These are phyloP conservation scores for Pyrenochaeta sp. DNA, from an alignment of 2,329 filamentous ascomycete species.

Conservation along the genomic window DNA sequence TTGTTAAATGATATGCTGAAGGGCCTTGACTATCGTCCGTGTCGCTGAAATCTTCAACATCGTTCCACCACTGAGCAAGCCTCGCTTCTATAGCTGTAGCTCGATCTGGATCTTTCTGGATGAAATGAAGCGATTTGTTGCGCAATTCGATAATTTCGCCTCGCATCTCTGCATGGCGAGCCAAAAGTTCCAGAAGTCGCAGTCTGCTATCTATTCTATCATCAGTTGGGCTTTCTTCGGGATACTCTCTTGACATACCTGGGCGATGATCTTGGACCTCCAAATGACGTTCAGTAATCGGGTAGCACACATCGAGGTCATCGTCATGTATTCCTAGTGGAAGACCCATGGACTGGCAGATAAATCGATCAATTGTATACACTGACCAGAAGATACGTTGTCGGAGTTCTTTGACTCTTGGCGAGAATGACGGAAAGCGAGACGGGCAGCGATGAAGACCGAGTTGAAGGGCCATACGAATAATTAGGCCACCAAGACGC, in stretches of 20 bases:
- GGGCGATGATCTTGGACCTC: slow-evolving; percentile 9
- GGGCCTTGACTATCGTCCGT: slow-evolving; percentile 33
- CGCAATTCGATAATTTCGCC: slow-evolving; percentile 63
- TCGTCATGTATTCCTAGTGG: slow-evolving; percentile 65
- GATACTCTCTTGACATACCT: slow-evolving; percentile 10
- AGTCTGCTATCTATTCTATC: slow-evolving; percentile 16
- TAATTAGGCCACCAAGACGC: slow-evolving; percentile 63
- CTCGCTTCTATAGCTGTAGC: slow-evolving; percentile 59
- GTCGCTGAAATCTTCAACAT: slow-evolving; percentile 60
- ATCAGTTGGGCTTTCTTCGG: neutral
- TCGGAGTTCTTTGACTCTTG: slow-evolving; percentile 58
- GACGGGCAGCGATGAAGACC: slow-evolving; percentile 67
- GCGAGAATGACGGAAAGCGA: slow-evolving; percentile 61
- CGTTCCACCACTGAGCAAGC: slow-evolving; percentile 62
- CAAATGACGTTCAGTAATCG: slow-evolving; percentile 57
- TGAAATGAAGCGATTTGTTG: slow-evolving; percentile 60
- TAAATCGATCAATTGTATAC: slow-evolving; percentile 63
- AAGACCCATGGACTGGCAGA: slow-evolving; percentile 65
- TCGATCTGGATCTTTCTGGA: slow-evolving; percentile 54
- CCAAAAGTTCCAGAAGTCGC: slow-evolving; percentile 43
- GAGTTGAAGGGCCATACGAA: slow-evolving; percentile 64
- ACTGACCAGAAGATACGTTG: slow-evolving; percentile 66
- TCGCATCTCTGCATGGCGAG: slow-evolving; percentile 59
- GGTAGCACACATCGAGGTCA: slow-evolving; percentile 67
- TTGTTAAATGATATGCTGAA: slow-evolving; percentile 50